These are phyloP conservation scores for Elymus sibiricus DNA, from an alignment of 176 grass and related monocot species.

Conservation along the genomic window DNA sequence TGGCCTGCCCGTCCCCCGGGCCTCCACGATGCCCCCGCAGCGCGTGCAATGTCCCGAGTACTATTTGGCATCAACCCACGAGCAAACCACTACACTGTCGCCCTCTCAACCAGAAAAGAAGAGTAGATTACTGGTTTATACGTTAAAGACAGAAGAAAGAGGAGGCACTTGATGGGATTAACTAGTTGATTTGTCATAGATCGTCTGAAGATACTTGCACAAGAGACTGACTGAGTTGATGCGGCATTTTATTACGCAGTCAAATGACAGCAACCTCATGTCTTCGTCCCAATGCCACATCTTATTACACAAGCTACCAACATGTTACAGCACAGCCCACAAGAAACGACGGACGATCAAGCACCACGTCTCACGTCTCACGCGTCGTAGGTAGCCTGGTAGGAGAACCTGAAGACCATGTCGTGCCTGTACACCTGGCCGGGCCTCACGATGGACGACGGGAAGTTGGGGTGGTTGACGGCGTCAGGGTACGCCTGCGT, in stretches of 20 bases:
- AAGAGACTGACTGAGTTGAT: not conserved
- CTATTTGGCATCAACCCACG: not conserved
- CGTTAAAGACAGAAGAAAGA: not conserved
- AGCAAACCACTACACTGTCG: not conserved
- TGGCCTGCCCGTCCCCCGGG: too few relatives aligned
- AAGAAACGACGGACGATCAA: too few relatives aligned
- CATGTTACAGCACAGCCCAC: not conserved
- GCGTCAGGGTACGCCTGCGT: slow-evolving; percentile 85
- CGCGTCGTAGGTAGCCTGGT: not conserved
- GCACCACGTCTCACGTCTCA: not conserved
- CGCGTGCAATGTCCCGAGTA: not conserved
- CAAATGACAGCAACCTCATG: not conserved
- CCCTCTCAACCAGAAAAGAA: not conserved
- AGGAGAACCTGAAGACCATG: slow-evolving; percentile 70
- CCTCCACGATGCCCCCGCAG: too few relatives aligned
- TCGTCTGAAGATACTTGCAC: not conserved
- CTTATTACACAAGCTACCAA: slow-evolving; percentile 2
- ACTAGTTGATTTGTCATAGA: not conserved
- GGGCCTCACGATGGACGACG: slow-evolving; percentile 55
- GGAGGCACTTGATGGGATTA: not conserved
- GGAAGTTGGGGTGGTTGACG: slow-evolving; percentile 74
- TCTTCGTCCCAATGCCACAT: not conserved
- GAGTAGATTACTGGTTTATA: not conserved
- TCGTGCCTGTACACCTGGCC: slow-evolving; percentile 57
- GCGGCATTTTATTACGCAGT: not conserved